Base-by-base conservation (phyloP, 495 filamentous ascomycete species). In the Penicillium roqueforti region DNA sequence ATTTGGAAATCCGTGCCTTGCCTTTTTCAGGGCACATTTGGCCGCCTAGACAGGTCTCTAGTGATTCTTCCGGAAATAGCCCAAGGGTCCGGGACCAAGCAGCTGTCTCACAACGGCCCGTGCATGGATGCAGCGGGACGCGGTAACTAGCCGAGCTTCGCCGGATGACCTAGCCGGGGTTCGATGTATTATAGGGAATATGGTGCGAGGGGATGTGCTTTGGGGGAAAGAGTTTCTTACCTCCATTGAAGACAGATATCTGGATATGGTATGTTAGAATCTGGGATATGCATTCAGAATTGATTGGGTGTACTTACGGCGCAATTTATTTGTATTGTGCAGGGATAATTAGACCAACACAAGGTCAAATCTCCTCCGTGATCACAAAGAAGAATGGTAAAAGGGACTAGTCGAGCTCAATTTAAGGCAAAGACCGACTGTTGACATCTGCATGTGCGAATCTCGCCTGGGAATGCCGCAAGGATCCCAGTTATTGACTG, bases 101-200 rank as follows among this genome's bases (percentile, higher is more conserved):
- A 47, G 54, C 43, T 55, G 60, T 63, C 57, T 66, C 55, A 66
- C 63, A 58, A 48, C 39, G 44, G 56, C 51, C 49, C 36, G 54
- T 57, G 51, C 51, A 45, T 36, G n/a, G 40, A 42, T 44, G 50
- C 29, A 44, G 50, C 50, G 36, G 54, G 18, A 51, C 47, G 47
- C 36, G 26, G 50, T 43, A 38, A 41, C 39, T 34, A 52, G 28
- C 38, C 50, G 39, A 32, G 28, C 40, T 52, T 44, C 40, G 13
- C 50, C 32, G 14, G 32, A 52, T 37, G 31, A 16, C 13, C 25
- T 22, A 19, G 31, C 28, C 38, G 28, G 28, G 18, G 18, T 18
- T 44, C 31, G n/a, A 34, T 14, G 28, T 3, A 43, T 25, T 34
- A 31, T 44, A 42, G 10, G n/a, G 9, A 32, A 26, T 4, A 13